phyloP scores from a whole-genome alignment of 495 filamentous ascomycete species.

The Trichodelitschia bisporula region DNA sequence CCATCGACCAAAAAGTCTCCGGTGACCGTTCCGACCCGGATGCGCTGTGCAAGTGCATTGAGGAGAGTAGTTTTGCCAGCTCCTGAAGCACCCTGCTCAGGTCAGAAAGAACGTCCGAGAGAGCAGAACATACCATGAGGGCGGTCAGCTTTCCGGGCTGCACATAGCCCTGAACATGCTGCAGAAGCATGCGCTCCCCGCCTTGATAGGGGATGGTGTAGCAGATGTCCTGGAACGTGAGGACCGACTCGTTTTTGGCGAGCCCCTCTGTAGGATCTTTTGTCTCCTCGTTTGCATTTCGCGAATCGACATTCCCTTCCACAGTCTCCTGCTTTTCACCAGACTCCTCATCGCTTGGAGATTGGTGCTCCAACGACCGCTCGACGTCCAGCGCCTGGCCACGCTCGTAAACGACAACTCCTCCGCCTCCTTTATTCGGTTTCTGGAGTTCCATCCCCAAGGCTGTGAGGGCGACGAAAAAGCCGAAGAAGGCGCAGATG shows the following conservation, averaged over 20 bases:
- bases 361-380: slow-evolving; percentile 20
- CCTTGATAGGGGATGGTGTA: slow-evolving; percentile 44
- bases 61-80: slow-evolving; percentile 49
- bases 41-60: slow-evolving; percentile 31
- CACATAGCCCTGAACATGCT: slow-evolving; percentile 43
- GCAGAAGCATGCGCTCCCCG: slow-evolving; percentile 30
- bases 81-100: slow-evolving; percentile 36
- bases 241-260: slow-evolving; percentile 35
- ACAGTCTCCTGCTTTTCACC: slow-evolving; percentile 10
- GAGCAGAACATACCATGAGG: too few species aligned
- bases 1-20: slow-evolving; percentile 32
- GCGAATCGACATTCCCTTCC: slow-evolving; percentile 5
- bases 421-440: slow-evolving; percentile 44
- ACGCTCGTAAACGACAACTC: slow-evolving; percentile 43
- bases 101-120: too few species aligned
- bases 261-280: slow-evolving; percentile 17
- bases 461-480: slow-evolving; percentile 31
- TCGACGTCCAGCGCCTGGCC: slow-evolving; percentile 32
- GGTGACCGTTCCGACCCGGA: slow-evolving; percentile 25
- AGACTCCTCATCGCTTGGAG: slow-evolving; percentile 24
- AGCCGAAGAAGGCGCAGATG: slow-evolving; percentile 36
- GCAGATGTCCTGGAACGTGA: slow-evolving; percentile 59
- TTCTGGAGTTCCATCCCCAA: slow-evolving; percentile 44
- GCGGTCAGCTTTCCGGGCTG: slow-evolving; percentile 46
- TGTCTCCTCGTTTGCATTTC: slow-evolving; percentile 11